A percentile compares a stretch with the other conserved stretches of the same genome.
Conservation (phyloP, 78 protist species). For the Dictyostelium citrinum region DNA sequence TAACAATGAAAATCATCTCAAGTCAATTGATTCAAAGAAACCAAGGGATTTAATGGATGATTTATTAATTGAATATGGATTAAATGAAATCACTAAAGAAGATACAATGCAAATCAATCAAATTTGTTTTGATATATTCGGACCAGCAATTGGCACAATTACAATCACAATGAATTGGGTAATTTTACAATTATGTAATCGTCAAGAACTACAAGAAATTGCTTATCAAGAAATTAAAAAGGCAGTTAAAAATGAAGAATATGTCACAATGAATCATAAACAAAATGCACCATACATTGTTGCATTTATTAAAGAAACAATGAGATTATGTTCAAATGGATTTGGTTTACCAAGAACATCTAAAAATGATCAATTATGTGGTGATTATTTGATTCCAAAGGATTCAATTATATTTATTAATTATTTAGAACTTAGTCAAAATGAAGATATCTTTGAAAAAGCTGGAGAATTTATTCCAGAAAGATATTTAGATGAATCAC, state of each 20-base stretch:
- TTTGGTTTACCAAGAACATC: background rate
- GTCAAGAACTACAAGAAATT: background rate
- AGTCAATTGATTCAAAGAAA: background rate
- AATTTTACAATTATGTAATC: background rate
- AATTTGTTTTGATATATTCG: background rate
- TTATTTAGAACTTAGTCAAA: background rate
- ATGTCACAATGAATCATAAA: background rate
- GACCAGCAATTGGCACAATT: background rate
- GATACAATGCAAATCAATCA: background rate
- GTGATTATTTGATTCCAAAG: background rate
- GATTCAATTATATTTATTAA: background rate
- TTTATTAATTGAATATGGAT: background rate
- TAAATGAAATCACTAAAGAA: background rate
- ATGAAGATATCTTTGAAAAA: background rate
- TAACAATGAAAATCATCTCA: background rate
- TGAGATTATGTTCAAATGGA: background rate
- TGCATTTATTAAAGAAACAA: conserved; percentile 18
- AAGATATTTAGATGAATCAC: background rate
- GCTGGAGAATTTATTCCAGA: background rate
- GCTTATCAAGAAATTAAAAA: background rate
- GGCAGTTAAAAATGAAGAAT: background rate
- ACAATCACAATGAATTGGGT: background rate
- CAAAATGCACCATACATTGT: background rate
- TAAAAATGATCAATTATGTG: background rate
- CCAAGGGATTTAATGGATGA: conserved; percentile 49